Evolutionary conservation across 2,329 filamentous ascomycete species (phyloP).

Genomic region (Pezicula carpinea): DNA sequence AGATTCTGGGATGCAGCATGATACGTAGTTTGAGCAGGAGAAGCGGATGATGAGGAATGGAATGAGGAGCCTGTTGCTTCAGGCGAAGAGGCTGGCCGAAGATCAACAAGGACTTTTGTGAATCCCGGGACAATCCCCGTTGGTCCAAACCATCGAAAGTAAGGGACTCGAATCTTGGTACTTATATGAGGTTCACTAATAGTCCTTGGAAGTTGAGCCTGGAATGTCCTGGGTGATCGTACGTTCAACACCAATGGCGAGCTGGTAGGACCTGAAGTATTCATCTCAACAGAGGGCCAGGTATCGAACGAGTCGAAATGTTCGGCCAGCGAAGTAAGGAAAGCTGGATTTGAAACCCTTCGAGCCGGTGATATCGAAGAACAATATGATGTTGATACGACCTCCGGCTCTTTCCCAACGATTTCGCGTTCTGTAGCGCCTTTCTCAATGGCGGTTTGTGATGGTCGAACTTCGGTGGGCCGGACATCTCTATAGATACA

Average conservation of each 20-base stretch:
- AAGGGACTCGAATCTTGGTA: slow-evolving; percentile 1
- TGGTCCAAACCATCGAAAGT: slow-evolving; percentile 5
- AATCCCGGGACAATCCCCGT: slow-evolving; percentile 3
- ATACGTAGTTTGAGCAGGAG: neutral
- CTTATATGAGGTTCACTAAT: neutral
- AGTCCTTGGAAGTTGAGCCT: neutral
- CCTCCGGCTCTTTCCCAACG: neutral
- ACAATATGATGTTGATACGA: neutral
- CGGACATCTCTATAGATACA: neutral
- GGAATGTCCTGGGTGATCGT: neutral
- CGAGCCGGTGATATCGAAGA: neutral
- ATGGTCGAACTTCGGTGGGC: neutral
- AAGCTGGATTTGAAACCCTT: neutral
- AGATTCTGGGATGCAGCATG: neutral
- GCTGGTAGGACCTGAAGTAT: neutral
- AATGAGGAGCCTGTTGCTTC: neutral
- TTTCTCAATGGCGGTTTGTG: too few species aligned
- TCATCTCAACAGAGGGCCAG: neutral
- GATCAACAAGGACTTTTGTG: slow-evolving; percentile 2
- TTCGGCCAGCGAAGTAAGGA: neutral
- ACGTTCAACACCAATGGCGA: neutral
- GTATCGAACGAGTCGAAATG: neutral
- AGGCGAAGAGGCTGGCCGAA: neutral
- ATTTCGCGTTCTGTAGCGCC: neutral
- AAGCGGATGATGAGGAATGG: neutral